Evolutionary conservation across 192 early-diverging fungal species (phyloP), one percentile per base, ranked within the genome.

Genomic region (Dissophora ornata): DNA sequence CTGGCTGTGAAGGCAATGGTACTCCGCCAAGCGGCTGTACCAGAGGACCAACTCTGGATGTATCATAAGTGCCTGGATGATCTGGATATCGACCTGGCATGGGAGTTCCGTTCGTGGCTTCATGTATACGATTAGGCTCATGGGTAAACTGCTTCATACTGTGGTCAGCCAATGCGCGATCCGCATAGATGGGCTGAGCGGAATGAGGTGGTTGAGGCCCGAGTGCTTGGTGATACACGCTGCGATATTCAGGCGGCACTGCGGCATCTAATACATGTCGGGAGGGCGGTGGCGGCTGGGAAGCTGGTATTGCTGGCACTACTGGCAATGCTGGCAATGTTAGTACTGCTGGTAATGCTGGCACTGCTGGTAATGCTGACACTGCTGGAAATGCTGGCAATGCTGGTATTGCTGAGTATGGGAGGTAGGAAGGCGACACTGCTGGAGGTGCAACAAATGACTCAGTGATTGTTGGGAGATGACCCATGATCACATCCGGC

Each of bases 381-480:
- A n/a, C n/a, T n/a, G n/a, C n/a, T n/a, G n/a, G n/a, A n/a, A n/a
- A n/a, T n/a, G n/a, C n/a, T n/a, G n/a, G n/a, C n/a, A n/a, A n/a
- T 0, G 45, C 15, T 33, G 38, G 24, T 21, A 45, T 18, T 6
- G 59, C 33, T 2, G 64, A 29, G 49, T 67, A 57, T 19, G 73
- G 73, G 25, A 77, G 73, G 25, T 77, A 77, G 19, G 73, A 77
- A 2, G 73, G 73, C 0, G 73, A 77, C 0, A 77, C 45, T 11
- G 57, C 57, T 15, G 73, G 73, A 15, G 65, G 73, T 16, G 53
- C 33, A 34, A 56, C 12, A 1, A 57, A 18, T 2, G 42, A 7
- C 40, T 61, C 57, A 0, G 12, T 41, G 9, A 24, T n/a, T 32
- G 16, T 45, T 4, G 42, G 28, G 0, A 40, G 66, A 4, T 57